Percentiles rank a stretch among this genome's conserved stretches.
phyloP scores from a whole-genome alignment of 176 grass and related monocot species.

The Hsuehochloa calcarea region DNA sequence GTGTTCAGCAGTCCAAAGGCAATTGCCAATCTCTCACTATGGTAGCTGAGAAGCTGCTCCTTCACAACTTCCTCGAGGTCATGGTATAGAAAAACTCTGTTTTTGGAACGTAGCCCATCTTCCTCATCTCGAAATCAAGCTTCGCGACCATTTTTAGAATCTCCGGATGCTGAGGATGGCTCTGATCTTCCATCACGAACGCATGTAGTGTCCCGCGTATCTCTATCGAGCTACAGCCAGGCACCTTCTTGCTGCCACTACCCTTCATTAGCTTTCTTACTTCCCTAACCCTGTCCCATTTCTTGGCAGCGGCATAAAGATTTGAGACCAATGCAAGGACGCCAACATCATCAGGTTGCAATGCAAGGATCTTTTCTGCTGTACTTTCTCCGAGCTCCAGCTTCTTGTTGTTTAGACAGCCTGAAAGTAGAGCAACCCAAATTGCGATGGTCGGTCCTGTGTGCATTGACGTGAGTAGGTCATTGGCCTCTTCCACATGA shows the following conservation, averaged over 20 bases:
- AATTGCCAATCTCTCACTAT: constrained; percentile 59
- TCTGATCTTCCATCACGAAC: constrained; percentile 63
- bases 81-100: constrained; percentile 64
- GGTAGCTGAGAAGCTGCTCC: constrained; percentile 53
- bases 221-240: constrained; percentile 55
- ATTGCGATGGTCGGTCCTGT: constrained; percentile 42
- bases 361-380: constrained; percentile 49
- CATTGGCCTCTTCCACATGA: constrained; percentile 56
- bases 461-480: constrained; percentile 40
- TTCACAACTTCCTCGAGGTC: constrained; percentile 64
- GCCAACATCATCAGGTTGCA: constrained; percentile 43
- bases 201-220: constrained; percentile 19
- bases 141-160: constrained; percentile 37
- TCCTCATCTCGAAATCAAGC: constrained; percentile 51
- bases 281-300: constrained; percentile 57
- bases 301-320: constrained; percentile 48
- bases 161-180: constrained; percentile 52
- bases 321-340: constrained; percentile 60
- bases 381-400: constrained; percentile 52
- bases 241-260: constrained; percentile 47
- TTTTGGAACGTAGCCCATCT: constrained; percentile 51
- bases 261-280: constrained; percentile 59
- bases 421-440: constrained; percentile 58
- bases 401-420: constrained; percentile 65
- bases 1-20: constrained; percentile 64